Evolutionary conservation across 2,329 filamentous ascomycete genomes (phyloP).

Genomic region (Pseudogymnoascus sp.): DNA sequence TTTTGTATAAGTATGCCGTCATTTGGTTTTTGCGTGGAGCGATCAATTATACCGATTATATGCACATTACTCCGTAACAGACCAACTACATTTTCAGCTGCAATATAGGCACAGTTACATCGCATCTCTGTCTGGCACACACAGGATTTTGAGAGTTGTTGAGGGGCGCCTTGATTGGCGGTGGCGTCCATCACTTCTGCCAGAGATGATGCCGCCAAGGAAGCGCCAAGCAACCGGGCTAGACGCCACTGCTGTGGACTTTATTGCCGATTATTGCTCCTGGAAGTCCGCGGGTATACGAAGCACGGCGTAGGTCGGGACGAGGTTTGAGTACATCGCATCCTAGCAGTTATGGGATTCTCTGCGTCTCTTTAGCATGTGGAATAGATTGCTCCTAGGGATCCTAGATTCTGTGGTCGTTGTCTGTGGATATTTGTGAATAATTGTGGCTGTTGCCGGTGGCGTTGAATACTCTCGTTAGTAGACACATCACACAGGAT

Average conservation of each 20-base stretch:
- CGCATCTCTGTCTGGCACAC: background rate
- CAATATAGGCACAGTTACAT: background rate
- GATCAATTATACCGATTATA: background rate
- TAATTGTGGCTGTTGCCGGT: background rate
- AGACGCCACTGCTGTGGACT: constrained; percentile 6
- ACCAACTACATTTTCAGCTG: background rate
- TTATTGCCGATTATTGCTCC: background rate
- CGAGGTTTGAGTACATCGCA: background rate
- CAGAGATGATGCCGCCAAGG: background rate
- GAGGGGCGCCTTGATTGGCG: background rate
- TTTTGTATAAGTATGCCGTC: background rate
- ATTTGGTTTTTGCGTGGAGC: background rate
- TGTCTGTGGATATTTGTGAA: background rate
- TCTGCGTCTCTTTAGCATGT: background rate
- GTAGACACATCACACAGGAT: background rate
- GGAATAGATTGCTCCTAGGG: background rate
- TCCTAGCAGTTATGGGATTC: background rate
- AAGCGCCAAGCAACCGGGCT: background rate
- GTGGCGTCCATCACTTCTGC: background rate
- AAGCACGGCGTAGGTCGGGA: background rate
- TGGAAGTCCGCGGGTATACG: background rate
- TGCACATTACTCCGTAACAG: background rate
- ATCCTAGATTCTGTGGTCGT: background rate
- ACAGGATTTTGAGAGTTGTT: background rate
- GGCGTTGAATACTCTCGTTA: background rate